Conservation (phyloP, 1,284 basidiomycete species). For the Melampsora americana region DNA sequence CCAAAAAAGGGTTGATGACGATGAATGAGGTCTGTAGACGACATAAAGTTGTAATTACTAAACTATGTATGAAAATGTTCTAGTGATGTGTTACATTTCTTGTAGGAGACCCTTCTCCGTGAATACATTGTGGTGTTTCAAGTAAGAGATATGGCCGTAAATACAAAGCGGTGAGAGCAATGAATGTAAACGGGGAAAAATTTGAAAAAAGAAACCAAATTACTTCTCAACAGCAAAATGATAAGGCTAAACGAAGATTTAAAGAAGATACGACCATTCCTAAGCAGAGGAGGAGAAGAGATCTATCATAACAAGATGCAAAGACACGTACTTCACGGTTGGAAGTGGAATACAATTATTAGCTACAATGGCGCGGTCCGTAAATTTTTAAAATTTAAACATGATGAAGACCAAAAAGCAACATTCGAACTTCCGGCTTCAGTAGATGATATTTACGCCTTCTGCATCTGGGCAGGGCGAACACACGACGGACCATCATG, state of each 20-base stretch:
- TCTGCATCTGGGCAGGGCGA: constrained; percentile 15
- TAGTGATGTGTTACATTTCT: no score
- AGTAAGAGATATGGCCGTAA: no score
- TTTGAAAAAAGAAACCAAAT: no score
- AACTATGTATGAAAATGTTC: no score
- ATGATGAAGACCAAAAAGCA: neutral
- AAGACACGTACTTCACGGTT: neutral
- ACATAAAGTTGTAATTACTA: no score
- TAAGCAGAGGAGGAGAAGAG: no score
- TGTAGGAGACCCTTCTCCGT: no score
- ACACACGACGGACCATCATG: neutral
- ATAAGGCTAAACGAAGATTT: neutral
- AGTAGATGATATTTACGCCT: neutral
- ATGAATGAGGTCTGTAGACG: no score
- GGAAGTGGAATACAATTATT: constrained; percentile 2
- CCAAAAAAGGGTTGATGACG: no score
- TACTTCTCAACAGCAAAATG: neutral
- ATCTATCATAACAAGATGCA: neutral
- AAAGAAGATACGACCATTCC: neutral
- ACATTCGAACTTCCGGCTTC: neutral
- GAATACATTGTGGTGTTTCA: no score
- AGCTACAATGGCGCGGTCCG: constrained; percentile 7
- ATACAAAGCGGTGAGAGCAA: no score
- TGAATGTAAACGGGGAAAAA: no score
- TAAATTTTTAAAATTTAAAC: neutral